Evolutionary conservation across 169 alveolate species (phyloP).

Genomic region (Plasmodium fragile): DNA sequence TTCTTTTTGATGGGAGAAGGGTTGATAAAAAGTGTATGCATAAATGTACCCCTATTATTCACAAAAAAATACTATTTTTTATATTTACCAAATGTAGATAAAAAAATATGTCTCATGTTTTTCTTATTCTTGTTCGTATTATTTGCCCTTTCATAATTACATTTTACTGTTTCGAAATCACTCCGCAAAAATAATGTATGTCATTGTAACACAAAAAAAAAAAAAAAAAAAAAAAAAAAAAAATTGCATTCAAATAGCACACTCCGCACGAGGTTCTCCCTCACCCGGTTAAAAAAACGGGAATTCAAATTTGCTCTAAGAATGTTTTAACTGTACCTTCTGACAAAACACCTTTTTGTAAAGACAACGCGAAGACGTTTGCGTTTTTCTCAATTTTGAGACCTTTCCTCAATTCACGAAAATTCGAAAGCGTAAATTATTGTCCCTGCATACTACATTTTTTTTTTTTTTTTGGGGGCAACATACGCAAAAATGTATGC

Average conservation of each 20-base stretch:
- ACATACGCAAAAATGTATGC: neutral
- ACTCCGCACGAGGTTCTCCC: neutral
- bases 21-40: neutral
- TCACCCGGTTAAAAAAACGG: neutral
- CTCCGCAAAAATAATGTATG: neutral
- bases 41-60: neutral
- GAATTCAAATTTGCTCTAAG: neutral
- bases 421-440: neutral
- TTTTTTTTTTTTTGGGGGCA: neutral
- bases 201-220: neutral
- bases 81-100: neutral
- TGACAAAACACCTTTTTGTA: neutral
- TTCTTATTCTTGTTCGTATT: neutral
- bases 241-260: neutral
- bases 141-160: neutral
- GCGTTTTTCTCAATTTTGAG: neutral
- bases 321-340: neutral
- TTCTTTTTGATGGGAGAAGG: neutral
- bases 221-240: constrained; percentile 21
- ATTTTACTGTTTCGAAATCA: neutral
- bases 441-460: neutral
- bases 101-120: neutral
- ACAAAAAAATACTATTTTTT: neutral
- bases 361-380: neutral
- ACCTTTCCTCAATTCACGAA: neutral